Evolutionary conservation across 331 rosid genomes (phyloP).

Genomic region (Quercus phellos): DNA sequence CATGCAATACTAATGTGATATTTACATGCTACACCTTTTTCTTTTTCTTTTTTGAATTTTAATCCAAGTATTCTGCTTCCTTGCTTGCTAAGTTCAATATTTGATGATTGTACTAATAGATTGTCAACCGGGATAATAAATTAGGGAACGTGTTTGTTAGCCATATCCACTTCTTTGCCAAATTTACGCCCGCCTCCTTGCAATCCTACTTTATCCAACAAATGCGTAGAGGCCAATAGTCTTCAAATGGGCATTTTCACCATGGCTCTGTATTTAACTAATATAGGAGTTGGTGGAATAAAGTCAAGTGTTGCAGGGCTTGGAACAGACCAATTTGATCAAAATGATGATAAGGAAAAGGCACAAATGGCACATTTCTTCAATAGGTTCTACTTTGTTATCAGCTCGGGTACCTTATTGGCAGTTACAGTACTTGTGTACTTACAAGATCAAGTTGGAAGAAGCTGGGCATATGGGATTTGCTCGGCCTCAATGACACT

Average conservation of each 20-base stretch:
- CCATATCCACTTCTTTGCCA: neutral
- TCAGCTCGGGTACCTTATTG: neutral
- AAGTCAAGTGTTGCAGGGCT: neutral
- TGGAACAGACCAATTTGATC: slow-evolving; percentile 2
- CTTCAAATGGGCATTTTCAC: neutral
- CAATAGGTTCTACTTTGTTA: neutral
- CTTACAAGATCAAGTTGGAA: neutral
- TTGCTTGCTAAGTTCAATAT: too few species aligned
- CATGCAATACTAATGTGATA: too few species aligned
- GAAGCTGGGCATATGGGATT: neutral
- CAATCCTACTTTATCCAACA: neutral
- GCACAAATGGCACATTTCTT: neutral
- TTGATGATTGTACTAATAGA: neutral
- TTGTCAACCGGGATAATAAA: neutral
- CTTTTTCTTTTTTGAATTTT: too few species aligned
- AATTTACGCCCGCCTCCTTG: neutral
- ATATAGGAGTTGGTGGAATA: neutral
- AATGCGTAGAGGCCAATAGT: neutral
- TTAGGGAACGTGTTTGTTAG: neutral
- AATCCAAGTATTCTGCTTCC: too few species aligned
- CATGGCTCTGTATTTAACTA: neutral
- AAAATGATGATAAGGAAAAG: neutral
- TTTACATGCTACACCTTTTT: too few species aligned
- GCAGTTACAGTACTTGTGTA: neutral
- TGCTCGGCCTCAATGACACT: neutral